Percentiles rank a stretch among this genome's conserved stretches.
phyloP scores from a whole-genome alignment of 495 filamentous ascomycete genomes.

The Aspergillus haitiensis region DNA sequence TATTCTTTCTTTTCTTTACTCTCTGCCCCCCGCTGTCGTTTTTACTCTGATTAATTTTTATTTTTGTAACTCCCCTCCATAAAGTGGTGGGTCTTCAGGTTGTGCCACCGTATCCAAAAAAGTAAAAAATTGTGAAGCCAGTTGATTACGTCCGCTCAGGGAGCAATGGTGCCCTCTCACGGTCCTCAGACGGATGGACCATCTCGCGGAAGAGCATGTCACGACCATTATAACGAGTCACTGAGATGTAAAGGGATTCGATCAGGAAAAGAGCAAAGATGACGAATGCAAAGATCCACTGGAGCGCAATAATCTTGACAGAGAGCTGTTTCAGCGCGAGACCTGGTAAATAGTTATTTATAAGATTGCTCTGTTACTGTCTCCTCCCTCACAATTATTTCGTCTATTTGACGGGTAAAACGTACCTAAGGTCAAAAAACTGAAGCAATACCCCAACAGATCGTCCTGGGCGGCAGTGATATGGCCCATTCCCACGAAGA shows the following conservation, averaged over 20 bases:
- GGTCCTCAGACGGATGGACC: slow-evolving; percentile 38
- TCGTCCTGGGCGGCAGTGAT: slow-evolving; percentile 73
- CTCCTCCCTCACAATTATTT: neutral
- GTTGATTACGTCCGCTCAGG: neutral
- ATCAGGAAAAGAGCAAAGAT: slow-evolving; percentile 75
- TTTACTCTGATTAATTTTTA: too few species aligned
- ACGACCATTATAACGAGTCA: slow-evolving; percentile 61
- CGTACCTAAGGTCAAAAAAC: slow-evolving; percentile 64
- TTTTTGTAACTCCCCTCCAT: too few species aligned
- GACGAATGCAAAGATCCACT: slow-evolving; percentile 88
- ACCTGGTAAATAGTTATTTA: slow-evolving; percentile 36
- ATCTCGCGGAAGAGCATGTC: slow-evolving; percentile 45
- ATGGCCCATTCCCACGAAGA: slow-evolving; percentile 71
- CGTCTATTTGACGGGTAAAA: neutral
- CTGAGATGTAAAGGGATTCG: slow-evolving; percentile 58
- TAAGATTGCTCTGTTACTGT: slow-evolving; percentile 9
- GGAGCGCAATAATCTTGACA: slow-evolving; percentile 67
- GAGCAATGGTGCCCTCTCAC: slow-evolving; percentile 45
- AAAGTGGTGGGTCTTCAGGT: too few species aligned
- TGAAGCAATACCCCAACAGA: slow-evolving; percentile 74
- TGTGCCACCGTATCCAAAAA: too few species aligned
- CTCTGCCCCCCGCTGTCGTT: too few species aligned
- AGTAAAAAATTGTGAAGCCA: too few species aligned
- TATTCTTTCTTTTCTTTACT: too few species aligned
- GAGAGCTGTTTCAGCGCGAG: slow-evolving; percentile 75